Evolutionary conservation across 495 filamentous ascomycete species (phyloP).

Genomic region (Thermothielavioides terrestris): DNA sequence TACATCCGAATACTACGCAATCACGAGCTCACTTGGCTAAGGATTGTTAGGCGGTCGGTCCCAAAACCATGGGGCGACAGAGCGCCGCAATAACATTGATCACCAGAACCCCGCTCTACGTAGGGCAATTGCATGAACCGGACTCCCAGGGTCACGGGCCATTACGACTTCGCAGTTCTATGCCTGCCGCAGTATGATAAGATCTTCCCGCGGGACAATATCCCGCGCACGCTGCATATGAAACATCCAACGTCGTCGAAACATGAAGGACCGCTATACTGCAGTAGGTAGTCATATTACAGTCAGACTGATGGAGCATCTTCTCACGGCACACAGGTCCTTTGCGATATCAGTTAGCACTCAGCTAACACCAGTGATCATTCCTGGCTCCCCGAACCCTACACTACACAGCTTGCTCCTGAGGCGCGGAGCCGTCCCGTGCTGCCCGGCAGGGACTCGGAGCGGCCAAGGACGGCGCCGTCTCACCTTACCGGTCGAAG

Average conservation of each 20-base stretch:
- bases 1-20: constrained; percentile 8
- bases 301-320: too few relatives aligned
- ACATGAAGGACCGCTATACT: not conserved
- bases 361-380: not conserved
- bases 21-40: constrained; percentile 1
- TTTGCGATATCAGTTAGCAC: too few relatives aligned
- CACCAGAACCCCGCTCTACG: constrained; percentile 11
- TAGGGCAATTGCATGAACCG: constrained; percentile 9
- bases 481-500: not conserved
- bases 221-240: constrained; percentile 2
- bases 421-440: not conserved
- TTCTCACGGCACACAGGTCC: too few relatives aligned
- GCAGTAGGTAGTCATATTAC: too few relatives aligned
- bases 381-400: not conserved
- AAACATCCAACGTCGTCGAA: not conserved
- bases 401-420: too few relatives aligned
- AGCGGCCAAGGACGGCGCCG: too few relatives aligned
- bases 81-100: constrained; percentile 6
- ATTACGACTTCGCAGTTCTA: constrained; percentile 7
- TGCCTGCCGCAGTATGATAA: constrained; percentile 11
- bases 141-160: not conserved
- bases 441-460: not conserved
- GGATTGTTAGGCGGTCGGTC: constrained; percentile 7
- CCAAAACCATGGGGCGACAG: constrained; percentile 4
- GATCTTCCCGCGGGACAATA: constrained; percentile 9